These are phyloP conservation scores for Pezicula radicicola DNA, from an alignment of 2,329 filamentous ascomycete genomes.

Conservation along the genomic window DNA sequence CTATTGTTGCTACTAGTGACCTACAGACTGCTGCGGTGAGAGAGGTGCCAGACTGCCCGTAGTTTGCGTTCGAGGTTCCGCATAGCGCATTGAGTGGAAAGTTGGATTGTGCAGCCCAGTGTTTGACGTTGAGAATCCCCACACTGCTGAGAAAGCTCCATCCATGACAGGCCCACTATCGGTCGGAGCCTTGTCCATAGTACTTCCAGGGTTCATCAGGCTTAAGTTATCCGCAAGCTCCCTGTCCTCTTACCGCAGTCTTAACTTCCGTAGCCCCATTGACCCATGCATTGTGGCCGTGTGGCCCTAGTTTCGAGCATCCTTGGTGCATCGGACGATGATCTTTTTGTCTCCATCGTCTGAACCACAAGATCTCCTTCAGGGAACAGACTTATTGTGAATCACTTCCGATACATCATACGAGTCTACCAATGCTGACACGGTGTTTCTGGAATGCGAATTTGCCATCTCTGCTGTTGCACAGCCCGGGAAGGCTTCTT, in stretches of 20 bases:
- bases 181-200: conserved; percentile 28
- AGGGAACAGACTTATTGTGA: conserved; percentile 21
- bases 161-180: conserved; percentile 22
- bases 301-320: conserved; percentile 22
- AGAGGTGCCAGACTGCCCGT: not conserved
- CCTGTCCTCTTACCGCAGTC: conserved; percentile 5
- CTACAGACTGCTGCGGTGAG: not conserved
- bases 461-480: not conserved
- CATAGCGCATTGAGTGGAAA: conserved; percentile 29
- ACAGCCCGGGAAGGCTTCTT: not conserved
- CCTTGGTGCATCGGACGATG: conserved; percentile 16
- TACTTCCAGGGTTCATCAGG: conserved; percentile 17
- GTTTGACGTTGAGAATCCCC: conserved; percentile 31
- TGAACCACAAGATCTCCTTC: conserved; percentile 23
- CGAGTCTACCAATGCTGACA: conserved; percentile 3
- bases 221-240: conserved; percentile 20
- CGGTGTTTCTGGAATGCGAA: not conserved
- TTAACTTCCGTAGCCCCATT: conserved; percentile 9
- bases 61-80: conserved; percentile 10
- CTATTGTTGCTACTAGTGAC: no score
- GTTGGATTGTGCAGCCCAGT: conserved; percentile 22
- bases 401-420: conserved; percentile 22
- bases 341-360: conserved; percentile 17
- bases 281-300: conserved; percentile 18
- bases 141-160: conserved; percentile 22